A percentile compares a stretch with the other conserved stretches of the same genome.
These are phyloP conservation scores for Arthroderma sp. DNA, from an alignment of 2,329 filamentous ascomycete genomes.

Conservation along the genomic window DNA sequence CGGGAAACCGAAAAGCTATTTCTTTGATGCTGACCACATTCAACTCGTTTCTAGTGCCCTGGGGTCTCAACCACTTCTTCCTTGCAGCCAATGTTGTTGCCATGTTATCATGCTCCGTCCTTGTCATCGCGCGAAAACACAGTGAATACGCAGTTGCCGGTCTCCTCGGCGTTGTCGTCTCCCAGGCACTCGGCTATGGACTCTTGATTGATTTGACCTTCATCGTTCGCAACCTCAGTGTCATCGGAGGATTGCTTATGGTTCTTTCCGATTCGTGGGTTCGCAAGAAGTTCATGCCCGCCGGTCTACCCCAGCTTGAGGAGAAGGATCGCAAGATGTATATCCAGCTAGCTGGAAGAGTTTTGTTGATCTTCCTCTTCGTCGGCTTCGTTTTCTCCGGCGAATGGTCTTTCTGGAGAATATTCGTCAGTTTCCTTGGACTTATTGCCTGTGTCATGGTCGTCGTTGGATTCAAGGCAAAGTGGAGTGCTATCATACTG, in stretches of 20 bases:
- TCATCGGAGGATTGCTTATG: slow-evolving; percentile 95
- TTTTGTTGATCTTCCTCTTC: slow-evolving; percentile 95
- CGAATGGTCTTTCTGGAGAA: slow-evolving; percentile 78
- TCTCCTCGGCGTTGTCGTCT: slow-evolving; percentile 78
- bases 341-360: slow-evolving; percentile 92
- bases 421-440: slow-evolving; percentile 72
- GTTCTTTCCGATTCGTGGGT: slow-evolving; percentile 97
- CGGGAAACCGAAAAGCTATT: not conserved
- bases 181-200: slow-evolving; percentile 90
- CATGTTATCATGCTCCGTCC: slow-evolving; percentile 67
- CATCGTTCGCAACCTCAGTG: slow-evolving; percentile 96
- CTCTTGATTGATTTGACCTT: slow-evolving; percentile 99
- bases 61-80: slow-evolving; percentile 81
- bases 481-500: slow-evolving; percentile 91
- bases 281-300: slow-evolving; percentile 91
- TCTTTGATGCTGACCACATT: not conserved
- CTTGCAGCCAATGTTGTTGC: slow-evolving; percentile 77
- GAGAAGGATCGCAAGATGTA: slow-evolving; percentile 99
- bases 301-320: slow-evolving; percentile 82
- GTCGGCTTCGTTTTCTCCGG: slow-evolving; percentile 92
- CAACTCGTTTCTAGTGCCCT: slow-evolving; percentile 51
- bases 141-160: slow-evolving; percentile 86
- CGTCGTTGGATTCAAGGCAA: slow-evolving; percentile 98
- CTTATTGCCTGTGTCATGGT: slow-evolving; percentile 95
- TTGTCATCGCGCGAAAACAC: slow-evolving; percentile 86